Evolutionary conservation across 345 rosid genomes (phyloP).

Genomic region (Leavenworthia alabamica): DNA sequence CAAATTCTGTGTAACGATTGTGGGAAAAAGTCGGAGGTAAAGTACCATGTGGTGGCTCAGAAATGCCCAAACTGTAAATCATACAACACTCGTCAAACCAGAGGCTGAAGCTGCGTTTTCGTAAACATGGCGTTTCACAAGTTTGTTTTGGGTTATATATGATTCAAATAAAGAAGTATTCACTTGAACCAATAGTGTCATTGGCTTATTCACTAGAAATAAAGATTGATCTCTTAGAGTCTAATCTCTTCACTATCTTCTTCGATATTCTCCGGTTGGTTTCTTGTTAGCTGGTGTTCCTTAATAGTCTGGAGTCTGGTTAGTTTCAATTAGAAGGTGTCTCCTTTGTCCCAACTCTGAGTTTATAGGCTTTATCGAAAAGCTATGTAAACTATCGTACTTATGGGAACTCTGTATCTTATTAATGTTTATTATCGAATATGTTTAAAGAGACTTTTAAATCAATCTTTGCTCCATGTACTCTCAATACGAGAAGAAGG

Average conservation of each 20-base stretch:
- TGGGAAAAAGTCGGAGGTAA: conserved; percentile 49
- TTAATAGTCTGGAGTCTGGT: neutral
- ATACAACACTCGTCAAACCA: conserved; percentile 68
- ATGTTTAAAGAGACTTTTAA: too few relatives aligned
- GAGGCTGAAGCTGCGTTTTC: conserved; percentile 30
- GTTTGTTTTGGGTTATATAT: neutral
- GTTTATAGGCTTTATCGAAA: neutral
- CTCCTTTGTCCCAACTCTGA: neutral
- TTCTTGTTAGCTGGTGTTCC: neutral
- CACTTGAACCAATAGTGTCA: neutral
- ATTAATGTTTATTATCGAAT: too few relatives aligned
- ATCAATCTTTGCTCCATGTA: too few relatives aligned
- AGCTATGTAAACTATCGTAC: too few relatives aligned
- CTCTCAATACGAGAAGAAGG: too few relatives aligned
- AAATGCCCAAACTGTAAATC: conserved; percentile 78
- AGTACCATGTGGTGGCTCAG: conserved; percentile 71
- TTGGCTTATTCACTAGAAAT: neutral
- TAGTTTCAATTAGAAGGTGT: neutral
- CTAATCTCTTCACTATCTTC: neutral
- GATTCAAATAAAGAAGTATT: neutral
- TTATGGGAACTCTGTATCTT: too few relatives aligned
- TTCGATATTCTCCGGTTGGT: neutral
- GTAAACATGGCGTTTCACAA: neutral
- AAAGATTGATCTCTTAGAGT: conserved; percentile 1
- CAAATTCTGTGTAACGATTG: conserved; percentile 88